Evolutionary conservation across 768 basidiomycete genomes (phyloP).

Genomic region (Filobasidium wieringae): DNA sequence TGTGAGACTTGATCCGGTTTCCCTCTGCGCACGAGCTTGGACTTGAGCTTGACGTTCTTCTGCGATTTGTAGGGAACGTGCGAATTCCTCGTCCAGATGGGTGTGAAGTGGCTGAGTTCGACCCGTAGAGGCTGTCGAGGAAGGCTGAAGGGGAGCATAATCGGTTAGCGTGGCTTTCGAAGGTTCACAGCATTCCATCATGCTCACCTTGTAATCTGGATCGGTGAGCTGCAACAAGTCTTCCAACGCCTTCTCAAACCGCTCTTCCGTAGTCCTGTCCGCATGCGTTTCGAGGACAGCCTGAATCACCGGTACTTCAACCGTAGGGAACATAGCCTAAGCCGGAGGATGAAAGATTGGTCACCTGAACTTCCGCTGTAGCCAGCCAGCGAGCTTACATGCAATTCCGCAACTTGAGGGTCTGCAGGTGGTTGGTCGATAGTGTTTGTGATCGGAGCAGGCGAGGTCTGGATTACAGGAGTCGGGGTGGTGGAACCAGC

Average conservation of each 20-base stretch:
- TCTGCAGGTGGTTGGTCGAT: neutral
- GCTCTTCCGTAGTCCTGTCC: neutral
- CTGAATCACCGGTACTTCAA: constrained; percentile 34
- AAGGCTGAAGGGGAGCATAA: neutral
- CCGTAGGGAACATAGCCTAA: constrained; percentile 32
- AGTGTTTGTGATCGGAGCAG: constrained; percentile 26
- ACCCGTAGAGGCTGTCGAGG: neutral
- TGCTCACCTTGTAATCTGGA: constrained; percentile 27
- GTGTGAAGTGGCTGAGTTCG: constrained; percentile 24
- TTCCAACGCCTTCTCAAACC: constrained; percentile 35
- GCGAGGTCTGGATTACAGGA: constrained; percentile 49
- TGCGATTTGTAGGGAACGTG: constrained; percentile 31
- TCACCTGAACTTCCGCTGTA: neutral
- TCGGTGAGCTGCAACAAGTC: constrained; percentile 37
- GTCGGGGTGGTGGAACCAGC: constrained; percentile 42
- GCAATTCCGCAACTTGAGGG: constrained; percentile 1
- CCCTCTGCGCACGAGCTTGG: neutral
- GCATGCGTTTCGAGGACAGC: constrained; percentile 31
- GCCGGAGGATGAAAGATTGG: neutral
- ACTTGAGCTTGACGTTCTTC: constrained; percentile 27
- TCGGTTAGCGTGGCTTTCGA: neutral
- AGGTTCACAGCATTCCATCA: neutral
- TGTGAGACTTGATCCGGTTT: neutral
- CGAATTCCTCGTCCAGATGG: constrained; percentile 37
- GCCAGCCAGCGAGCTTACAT: neutral